Evolutionary conservation across 2,329 filamentous ascomycete species (phyloP), one percentile per base, ranked within the genome.

Genomic region (Madurella fahalii): DNA sequence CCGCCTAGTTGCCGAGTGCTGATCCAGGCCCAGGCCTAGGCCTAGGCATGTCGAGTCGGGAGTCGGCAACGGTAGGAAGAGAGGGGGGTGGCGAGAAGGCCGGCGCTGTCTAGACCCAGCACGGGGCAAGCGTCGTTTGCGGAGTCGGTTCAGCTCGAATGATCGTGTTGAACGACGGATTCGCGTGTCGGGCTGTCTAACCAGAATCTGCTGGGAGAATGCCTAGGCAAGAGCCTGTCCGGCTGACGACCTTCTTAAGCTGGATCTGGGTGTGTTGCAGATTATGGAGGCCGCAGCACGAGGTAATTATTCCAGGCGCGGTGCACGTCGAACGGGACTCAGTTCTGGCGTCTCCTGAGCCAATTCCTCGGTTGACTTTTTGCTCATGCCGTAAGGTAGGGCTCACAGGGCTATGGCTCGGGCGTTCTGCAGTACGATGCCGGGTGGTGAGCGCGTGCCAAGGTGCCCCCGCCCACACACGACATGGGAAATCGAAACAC

Each of bases 171-270:
- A 15, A 37, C 34, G 9, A 37, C 13, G 34, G 34, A 15, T 11
- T 37, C 34, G 34, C 11, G 13, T 15, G 9, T 12, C 11, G 34
- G 34, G 4, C 20, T 31, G 39, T 44, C 17, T 41, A 47, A 32
- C 17, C 40, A 39, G 50, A 52, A 50, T 44, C 12, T 40, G 50
- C 18, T 45, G 40, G 2, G 42, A 54, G 40, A 57, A 58, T 46
- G 58, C 54, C 58, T 59, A 40, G 49, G 34, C 32, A 31, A 50
- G 34, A 47, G 55, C 56, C 58, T 54, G 54, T 52, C 47, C 50
- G 53, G 42, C 37, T 48, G 53, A 42, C 45, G 53, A 42, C 47
- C 40, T 59, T 52, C 52, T 56, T 57, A 57, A 57, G 42, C 45
- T 52, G 46, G 50, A 39, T 25, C 17, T 34, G 45, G 41, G 50